These are phyloP conservation scores for Castanospermum australe DNA, from an alignment of 306 rosid species.

Conservation along the genomic window DNA sequence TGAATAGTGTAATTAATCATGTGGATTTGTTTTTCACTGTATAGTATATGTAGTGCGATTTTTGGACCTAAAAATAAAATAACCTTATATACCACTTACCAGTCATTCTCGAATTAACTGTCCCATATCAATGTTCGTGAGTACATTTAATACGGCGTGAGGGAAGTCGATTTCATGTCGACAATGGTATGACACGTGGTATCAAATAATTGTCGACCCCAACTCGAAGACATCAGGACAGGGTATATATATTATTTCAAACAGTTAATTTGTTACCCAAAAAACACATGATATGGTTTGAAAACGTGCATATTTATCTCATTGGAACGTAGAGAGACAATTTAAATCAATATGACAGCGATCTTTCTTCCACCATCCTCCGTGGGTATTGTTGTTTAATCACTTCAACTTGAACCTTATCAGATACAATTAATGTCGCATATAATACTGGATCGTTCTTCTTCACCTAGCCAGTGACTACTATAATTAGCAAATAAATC, in stretches of 20 bases:
- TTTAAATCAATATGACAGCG: not conserved
- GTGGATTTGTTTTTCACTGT: not conserved
- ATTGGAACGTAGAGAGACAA: not conserved
- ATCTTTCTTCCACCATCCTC: not conserved
- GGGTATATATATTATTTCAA: not conserved
- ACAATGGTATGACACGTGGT: not conserved
- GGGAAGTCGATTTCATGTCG: constrained; percentile 21
- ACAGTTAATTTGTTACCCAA: not conserved
- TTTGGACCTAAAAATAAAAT: not conserved
- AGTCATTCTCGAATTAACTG: not conserved
- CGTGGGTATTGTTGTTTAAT: not conserved
- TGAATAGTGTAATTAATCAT: not conserved
- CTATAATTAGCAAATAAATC: not conserved
- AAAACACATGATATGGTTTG: not conserved
- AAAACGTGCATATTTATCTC: not conserved
- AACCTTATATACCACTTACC: too few relatives aligned
- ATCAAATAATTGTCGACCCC: constrained; percentile 1
- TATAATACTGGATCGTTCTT: not conserved
- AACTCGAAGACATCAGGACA: not conserved
- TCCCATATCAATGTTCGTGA: not conserved
- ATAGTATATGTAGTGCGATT: not conserved
- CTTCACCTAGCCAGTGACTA: not conserved
- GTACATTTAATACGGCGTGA: constrained; percentile 5
- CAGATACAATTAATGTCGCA: not conserved
- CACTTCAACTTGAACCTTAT: not conserved